These are phyloP conservation scores for Candida maesae DNA, from an alignment of 805 yeast species.

Conservation along the genomic window DNA sequence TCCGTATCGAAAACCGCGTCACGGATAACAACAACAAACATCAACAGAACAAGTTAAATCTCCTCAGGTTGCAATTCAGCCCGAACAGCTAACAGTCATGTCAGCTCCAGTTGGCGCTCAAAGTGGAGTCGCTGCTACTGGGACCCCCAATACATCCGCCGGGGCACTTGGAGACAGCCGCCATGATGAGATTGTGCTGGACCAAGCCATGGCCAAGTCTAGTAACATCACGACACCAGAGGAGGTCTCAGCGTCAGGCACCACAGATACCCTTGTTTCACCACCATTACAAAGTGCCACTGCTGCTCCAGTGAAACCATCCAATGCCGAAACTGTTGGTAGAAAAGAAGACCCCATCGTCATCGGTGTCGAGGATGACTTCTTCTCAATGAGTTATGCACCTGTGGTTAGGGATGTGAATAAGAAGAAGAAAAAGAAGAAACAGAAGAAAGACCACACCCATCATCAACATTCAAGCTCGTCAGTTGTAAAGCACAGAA, in stretches of 20 bases:
- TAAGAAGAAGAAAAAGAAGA: conserved; percentile 21
- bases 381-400: conserved; percentile 22
- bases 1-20: too few relatives aligned
- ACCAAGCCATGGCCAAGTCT: conserved; percentile 23
- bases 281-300: not conserved
- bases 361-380: conserved; percentile 24
- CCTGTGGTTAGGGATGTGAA: conserved; percentile 5
- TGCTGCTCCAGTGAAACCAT: not conserved
- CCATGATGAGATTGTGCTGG: conserved; percentile 23
- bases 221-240: conserved; percentile 26
- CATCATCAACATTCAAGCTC: too few relatives aligned
- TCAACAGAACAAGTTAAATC: too few relatives aligned
- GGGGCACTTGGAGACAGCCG: conserved; percentile 15
- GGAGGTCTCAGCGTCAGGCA: not conserved
- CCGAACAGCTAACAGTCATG: not conserved
- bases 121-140: not conserved
- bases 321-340: not conserved
- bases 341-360: not conserved
- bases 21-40: too few relatives aligned
- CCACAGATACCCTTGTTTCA: not conserved
- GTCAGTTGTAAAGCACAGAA: too few relatives aligned
- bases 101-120: not conserved
- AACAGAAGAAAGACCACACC: conserved; percentile 6
- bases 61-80: too few relatives aligned
- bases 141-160: conserved; percentile 16